Evolutionary conservation across 148 eudicot genomes (phyloP), one percentile per base, ranked within the genome.

Genomic region (Vaccinium macrocarpon): DNA sequence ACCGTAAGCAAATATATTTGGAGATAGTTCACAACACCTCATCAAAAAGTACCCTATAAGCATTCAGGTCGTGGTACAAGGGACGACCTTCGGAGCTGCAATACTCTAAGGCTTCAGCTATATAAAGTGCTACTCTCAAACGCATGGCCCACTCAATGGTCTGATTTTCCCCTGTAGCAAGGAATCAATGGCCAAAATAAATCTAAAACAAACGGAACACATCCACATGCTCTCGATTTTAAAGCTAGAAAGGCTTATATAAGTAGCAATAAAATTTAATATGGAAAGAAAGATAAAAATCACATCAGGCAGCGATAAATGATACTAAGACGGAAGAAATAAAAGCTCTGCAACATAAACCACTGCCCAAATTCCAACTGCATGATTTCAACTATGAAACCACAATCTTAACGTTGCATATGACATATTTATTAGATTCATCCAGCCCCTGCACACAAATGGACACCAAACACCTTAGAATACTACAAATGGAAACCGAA

Each of bases 101-200:
- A 88, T 95, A 94, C 59, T 95, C 91, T 80, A 95, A 91, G 84
- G 97, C 96, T 85, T 95, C 95, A 72, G 97, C 94, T 76, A 95
- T 92, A 89, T 87, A 84, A 79, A 91, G 90, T 62, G 96, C 95
- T 66, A 94, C 97, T 87, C 94, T 91, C 79, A 94, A 84, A 55
- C 98, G 91, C 98, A 95, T 94, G n/a, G 91, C 91, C 98, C 98
- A 95, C 85, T 95, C 98, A 80, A 95, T 93, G 29, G 98, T 93
- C 85, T 93, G 97, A 73, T 87, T 93, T 89, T 95, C 98, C 98
- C 97, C 98, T 94, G 87, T 5, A 51, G 83, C 15, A 57, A 27
- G 9, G 55, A 82, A 57, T 50, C 80, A 83, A 46, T 9, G 29
- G 68, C 46, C 72, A 25, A 38, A 82, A 57, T 23, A 25, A 82